These are phyloP conservation scores for Cronartium quercuum DNA, from an alignment of 1,284 basidiomycete genomes.

Conservation along the genomic window DNA sequence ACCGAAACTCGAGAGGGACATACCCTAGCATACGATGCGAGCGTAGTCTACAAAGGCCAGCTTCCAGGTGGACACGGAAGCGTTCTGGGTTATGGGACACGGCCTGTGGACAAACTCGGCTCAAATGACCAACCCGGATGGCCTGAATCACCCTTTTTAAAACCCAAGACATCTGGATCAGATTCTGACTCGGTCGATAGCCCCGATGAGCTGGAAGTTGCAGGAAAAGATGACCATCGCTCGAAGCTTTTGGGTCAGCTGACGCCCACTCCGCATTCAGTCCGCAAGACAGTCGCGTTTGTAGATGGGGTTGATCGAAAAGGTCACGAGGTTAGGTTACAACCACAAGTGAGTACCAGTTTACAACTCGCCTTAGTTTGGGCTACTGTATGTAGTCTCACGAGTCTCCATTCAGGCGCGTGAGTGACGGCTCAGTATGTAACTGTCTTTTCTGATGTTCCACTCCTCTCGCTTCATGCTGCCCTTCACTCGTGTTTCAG, in stretches of 20 bases:
- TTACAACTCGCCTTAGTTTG: too few species aligned
- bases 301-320: background rate
- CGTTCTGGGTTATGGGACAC: background rate
- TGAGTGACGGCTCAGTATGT: constrained; percentile 1
- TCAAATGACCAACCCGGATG: background rate
- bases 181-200: background rate
- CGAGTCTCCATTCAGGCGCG: background rate
- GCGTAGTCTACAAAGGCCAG: background rate
- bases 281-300: background rate
- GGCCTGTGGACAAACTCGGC: background rate
- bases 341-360: constrained; percentile 4
- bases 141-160: background rate
- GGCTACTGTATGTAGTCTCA: background rate
- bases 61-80: background rate
- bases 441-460: background rate
- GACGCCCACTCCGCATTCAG: background rate
- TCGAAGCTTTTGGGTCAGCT: background rate
- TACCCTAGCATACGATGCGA: too few species aligned
- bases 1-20: too few species aligned
- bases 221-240: background rate
- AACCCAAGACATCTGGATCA: background rate
- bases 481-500: background rate
- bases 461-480: constrained; percentile 1
- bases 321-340: background rate
- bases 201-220: background rate